Percentiles rank a stretch among this genome's conserved stretches.
Conservation (phyloP, 78 protist species). For the Reticulomyxa filosa region DNA sequence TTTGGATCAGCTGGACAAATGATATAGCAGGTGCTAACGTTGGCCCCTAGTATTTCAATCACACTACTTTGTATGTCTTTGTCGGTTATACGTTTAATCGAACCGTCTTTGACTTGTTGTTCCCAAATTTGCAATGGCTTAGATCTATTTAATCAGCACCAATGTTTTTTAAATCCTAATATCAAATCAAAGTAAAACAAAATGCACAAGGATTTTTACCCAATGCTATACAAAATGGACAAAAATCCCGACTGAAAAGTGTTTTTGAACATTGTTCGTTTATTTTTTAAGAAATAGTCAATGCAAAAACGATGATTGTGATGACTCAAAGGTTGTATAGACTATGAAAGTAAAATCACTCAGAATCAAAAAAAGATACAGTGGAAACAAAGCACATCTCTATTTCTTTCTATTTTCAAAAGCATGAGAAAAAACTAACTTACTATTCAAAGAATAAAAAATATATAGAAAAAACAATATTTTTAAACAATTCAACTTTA, state of each 20-base stretch:
- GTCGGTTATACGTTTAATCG: slow-evolving; percentile 76
- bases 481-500: no score
- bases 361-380: no score
- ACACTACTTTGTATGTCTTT: slow-evolving; percentile 70
- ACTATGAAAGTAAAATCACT: no score
- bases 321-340: no score
- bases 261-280: slow-evolving; percentile 78
- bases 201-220: slow-evolving; percentile 16
- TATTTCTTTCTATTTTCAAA: no score
- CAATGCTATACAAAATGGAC: slow-evolving; percentile 72
- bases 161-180: neutral
- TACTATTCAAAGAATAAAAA: no score
- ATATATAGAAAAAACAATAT: no score
- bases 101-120: slow-evolving; percentile 56
- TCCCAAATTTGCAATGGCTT: slow-evolving; percentile 86
- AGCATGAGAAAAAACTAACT: no score
- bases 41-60: slow-evolving; percentile 61
- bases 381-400: no score
- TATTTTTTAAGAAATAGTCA: no score
- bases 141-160: slow-evolving; percentile 16
- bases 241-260: slow-evolving; percentile 78
- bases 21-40: slow-evolving; percentile 60
- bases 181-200: neutral
- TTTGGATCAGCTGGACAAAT: slow-evolving; percentile 61
- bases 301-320: no score